These are phyloP conservation scores for Stentor coeruleus DNA, from an alignment of 73 alveolate species.

Conservation along the genomic window DNA sequence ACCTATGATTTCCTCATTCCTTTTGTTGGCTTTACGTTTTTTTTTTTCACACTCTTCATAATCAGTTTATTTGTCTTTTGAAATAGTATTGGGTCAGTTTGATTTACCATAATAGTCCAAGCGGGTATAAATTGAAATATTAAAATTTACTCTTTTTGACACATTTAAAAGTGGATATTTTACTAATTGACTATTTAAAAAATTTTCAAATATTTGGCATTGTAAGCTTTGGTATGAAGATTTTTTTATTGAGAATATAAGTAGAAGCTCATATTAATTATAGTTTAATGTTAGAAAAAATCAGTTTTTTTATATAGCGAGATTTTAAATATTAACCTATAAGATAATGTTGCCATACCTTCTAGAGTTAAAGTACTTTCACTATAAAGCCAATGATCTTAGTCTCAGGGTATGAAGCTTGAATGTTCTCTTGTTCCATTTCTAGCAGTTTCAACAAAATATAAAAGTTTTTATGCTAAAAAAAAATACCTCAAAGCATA, in stretches of 20 bases:
- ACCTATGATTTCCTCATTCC: background rate
- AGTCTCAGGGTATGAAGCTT: background rate
- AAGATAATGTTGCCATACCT: conserved; percentile 7
- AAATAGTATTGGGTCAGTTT: background rate
- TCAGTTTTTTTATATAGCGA: conserved; percentile 39
- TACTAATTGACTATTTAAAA: conserved; percentile 30
- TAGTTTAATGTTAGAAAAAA: conserved; percentile 34
- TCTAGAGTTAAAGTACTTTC: background rate
- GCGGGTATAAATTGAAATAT: background rate
- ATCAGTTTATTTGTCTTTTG: background rate
- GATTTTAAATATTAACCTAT: conserved; percentile 29
- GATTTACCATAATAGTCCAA: background rate
- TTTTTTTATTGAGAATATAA: conserved; percentile 49
- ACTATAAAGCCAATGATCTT: background rate
- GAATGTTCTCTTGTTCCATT: background rate
- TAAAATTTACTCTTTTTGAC: background rate
- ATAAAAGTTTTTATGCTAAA: too few species aligned
- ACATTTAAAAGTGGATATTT: conserved; percentile 30
- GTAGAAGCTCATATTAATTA: conserved; percentile 51
- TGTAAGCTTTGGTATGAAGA: conserved; percentile 53
- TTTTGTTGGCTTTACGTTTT: background rate
- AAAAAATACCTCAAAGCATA: too few species aligned
- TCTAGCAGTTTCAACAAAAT: background rate
- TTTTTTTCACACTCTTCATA: too few species aligned
- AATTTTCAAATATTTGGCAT: conserved; percentile 50